Percentiles rank a stretch among this genome's conserved stretches.
These are phyloP conservation scores for Pseudocercospora eumusae DNA, from an alignment of 2,329 filamentous ascomycete species.

Conservation along the genomic window DNA sequence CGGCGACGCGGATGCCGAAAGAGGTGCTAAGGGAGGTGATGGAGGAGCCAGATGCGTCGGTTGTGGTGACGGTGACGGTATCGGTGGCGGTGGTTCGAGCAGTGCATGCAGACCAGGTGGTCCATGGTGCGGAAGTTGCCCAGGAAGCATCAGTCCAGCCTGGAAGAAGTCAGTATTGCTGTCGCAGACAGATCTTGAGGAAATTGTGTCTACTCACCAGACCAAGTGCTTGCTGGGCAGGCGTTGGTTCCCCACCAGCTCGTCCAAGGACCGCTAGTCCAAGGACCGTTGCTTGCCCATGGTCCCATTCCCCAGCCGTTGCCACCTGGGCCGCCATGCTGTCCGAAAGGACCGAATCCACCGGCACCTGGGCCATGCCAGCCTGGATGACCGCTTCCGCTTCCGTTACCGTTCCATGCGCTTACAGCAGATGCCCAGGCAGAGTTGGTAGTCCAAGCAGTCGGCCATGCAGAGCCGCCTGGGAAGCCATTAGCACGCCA, in stretches of 20 bases:
- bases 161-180: conserved; percentile 10
- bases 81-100: conserved; percentile 38
- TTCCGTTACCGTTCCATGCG: conserved; percentile 22
- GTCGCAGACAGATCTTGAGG: neutral
- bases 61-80: conserved; percentile 37
- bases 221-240: conserved; percentile 40
- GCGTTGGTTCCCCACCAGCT: conserved; percentile 40
- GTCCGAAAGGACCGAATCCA: conserved; percentile 33
- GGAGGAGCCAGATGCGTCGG: conserved; percentile 25
- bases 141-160: conserved; percentile 41
- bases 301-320: conserved; percentile 38
- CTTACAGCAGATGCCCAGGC: conserved; percentile 27
- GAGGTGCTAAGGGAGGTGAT: conserved; percentile 32
- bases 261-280: conserved; percentile 41
- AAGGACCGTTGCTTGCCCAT: conserved; percentile 36
- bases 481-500: conserved; percentile 26
- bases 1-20: conserved; percentile 37
- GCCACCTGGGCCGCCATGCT: conserved; percentile 20
- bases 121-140: conserved; percentile 40
- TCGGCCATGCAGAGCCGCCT: conserved; percentile 27
- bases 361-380: conserved; percentile 21
- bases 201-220: conserved; percentile 25
- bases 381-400: conserved; percentile 15
- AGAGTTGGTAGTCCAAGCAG: conserved; percentile 27
- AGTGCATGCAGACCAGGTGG: conserved; percentile 39